A percentile compares a stretch with the other conserved stretches of the same genome.
phyloP scores from a whole-genome alignment of 257 asterid genomes.

The Nicotiana sylvestris region DNA sequence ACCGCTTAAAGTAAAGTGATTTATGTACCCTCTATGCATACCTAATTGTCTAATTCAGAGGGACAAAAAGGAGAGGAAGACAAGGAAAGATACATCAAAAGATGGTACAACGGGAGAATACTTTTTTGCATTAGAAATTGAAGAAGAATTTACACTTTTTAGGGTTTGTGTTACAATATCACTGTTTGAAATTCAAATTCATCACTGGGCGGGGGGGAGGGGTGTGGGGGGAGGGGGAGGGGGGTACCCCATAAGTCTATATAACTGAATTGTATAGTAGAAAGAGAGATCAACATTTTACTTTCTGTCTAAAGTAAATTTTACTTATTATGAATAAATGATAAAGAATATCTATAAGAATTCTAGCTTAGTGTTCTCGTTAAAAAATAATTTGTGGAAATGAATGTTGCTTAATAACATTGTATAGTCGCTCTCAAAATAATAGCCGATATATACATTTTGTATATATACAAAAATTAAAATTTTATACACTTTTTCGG shows the following conservation, averaged over 20 bases:
- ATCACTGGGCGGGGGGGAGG: background rate
- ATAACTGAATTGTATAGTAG: background rate
- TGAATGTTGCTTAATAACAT: no score
- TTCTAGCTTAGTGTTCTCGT: no score
- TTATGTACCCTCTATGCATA: no score
- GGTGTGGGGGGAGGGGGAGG: no score
- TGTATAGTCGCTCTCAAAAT: no score
- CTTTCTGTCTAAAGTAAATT: background rate
- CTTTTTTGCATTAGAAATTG: background rate
- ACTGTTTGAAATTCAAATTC: background rate
- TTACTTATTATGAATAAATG: no score
- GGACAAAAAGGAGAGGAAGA: background rate
- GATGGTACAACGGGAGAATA: background rate
- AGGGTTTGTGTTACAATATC: background rate
- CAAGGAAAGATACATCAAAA: background rate
- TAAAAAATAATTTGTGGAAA: no score
- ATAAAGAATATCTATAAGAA: no score
- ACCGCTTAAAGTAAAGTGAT: conserved; percentile 3
- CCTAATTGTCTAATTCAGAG: background rate
- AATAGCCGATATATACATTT: no score
- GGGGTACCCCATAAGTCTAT: background rate
- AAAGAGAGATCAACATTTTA: background rate
- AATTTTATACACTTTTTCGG: no score
- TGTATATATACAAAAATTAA: no score
- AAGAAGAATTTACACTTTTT: background rate